Percentiles rank a stretch among this genome's conserved stretches.
These are phyloP conservation scores for Podila verticillata DNA, from an alignment of 192 early-diverging fungal genomes.

Conservation along the genomic window DNA sequence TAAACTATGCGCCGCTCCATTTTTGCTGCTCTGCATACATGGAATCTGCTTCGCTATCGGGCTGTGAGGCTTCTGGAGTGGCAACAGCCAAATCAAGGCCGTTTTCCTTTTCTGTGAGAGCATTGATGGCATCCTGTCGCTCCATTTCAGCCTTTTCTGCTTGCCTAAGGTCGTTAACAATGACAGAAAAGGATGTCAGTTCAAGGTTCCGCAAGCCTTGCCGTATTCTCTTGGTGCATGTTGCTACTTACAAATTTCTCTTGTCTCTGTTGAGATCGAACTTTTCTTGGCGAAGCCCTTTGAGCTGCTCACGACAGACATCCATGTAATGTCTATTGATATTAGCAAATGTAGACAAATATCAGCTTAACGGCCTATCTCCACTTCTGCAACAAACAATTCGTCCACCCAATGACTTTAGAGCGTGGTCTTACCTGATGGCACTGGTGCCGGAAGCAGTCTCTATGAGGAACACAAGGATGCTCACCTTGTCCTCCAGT, in stretches of 20 bases:
- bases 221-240: background rate
- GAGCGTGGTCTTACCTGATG: slow-evolving; percentile 51
- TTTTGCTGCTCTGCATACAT: background rate
- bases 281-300: slow-evolving; percentile 79
- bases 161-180: slow-evolving; percentile 20
- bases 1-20: too few species aligned
- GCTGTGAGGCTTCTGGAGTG: slow-evolving; percentile 18
- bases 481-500: slow-evolving; percentile 63
- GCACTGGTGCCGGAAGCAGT: slow-evolving; percentile 67
- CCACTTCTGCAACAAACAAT: background rate
- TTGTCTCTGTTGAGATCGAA: slow-evolving; percentile 74
- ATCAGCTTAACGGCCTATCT: too few species aligned
- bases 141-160: slow-evolving; percentile 59
- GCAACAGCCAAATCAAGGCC: slow-evolving; percentile 10
- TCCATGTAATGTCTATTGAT: slow-evolving; percentile 75
- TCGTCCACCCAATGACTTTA: background rate
- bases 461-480: slow-evolving; percentile 71
- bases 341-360: background rate
- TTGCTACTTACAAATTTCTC: slow-evolving; percentile 66
- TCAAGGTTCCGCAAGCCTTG: too few species aligned
- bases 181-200: too few species aligned
- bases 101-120: slow-evolving; percentile 11
- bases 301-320: slow-evolving; percentile 72
- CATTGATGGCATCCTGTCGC: slow-evolving; percentile 26
- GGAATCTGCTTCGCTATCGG: background rate